Base-by-base conservation (phyloP, 2,329 filamentous ascomycete genomes). In the Drechslerella coelobrocha region DNA sequence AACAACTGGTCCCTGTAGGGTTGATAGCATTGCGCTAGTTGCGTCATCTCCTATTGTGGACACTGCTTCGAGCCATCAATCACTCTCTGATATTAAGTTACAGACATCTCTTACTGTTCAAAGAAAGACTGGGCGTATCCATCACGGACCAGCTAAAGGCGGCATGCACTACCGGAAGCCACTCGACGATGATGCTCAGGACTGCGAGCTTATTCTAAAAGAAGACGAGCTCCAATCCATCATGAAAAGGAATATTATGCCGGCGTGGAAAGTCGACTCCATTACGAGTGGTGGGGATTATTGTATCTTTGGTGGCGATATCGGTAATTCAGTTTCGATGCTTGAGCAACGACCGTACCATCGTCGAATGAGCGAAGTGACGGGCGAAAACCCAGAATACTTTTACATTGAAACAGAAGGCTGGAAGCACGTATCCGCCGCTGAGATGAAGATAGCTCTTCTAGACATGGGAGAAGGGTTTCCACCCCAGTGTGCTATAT, bases 191-290 rank as follows among this genome's bases (percentile, higher is more conserved):
- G n/a, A 31, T 41, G 48, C 48, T 8, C 17, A 29, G 23, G 48
- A 12, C n/a, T 24, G 7, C 5, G 43, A 51, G 14, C 43, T 51
- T 21, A 17, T 2, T 19, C n/a, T 60, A 10, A 21, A 39, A 14
- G 29, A 60, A 27, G 14, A 31, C 2, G 43, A 60, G 14, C 29
- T 68, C 10, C 10, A 43, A 5, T 5, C 27, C 2, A 24, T 66
- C 7, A 29, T 54, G 1, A 31, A 7, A 9, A 21, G 54, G 19
- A 24, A 24, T 2, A 26, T 23, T 21, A 47, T 48, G 23, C 41
- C 63, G 8, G 8, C 31, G 1, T 68, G 63, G 63, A 68, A 68
- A 17, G 27, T 56, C 4, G 51, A 55, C 12, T 68, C 63, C 9
- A 51, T 61, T 24, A 56, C 34, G 39, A 12, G 10, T 2, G 51